phyloP scores from a whole-genome alignment of 2,329 filamentous ascomycete species.

The Dothideomycetes sp. region DNA sequence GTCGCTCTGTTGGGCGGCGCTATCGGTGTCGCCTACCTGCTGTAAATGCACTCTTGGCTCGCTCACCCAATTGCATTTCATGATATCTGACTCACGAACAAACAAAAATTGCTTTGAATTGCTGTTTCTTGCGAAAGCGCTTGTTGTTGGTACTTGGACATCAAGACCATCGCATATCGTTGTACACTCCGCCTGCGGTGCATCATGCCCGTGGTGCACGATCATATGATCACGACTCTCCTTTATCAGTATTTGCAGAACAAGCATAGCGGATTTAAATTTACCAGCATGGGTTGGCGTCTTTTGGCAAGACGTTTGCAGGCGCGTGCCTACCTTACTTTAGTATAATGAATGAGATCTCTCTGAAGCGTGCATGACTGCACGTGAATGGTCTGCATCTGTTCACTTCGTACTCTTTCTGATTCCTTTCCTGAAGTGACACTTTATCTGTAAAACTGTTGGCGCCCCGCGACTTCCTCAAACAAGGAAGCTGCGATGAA shows the following conservation, averaged over 20 bases:
- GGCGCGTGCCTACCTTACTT: no score
- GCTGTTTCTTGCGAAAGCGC: no score
- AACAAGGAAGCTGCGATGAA: no score
- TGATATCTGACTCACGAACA: not conserved
- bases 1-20: conserved; percentile 22
- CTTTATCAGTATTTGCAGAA: conserved; percentile 8
- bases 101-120: conserved; percentile 3
- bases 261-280: conserved; percentile 10
- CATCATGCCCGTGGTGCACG: not conserved
- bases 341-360: no score
- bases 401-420: no score
- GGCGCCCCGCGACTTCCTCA: no score
- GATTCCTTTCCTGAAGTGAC: no score
- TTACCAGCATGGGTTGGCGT: not conserved
- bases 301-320: not conserved
- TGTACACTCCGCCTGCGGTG: conserved; percentile 3
- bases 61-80: not conserved
- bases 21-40: conserved; percentile 22
- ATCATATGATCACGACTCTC: conserved; percentile 12
- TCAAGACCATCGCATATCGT: not conserved
- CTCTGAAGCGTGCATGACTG: no score
- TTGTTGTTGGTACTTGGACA: no score
- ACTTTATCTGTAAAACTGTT: no score
- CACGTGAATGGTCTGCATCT: no score
- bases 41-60: conserved; percentile 14